A percentile compares a stretch with the other conserved stretches of the same genome.
Evolutionary conservation across 768 basidiomycete species (phyloP).

Genomic region (Calocybe cyanea): DNA sequence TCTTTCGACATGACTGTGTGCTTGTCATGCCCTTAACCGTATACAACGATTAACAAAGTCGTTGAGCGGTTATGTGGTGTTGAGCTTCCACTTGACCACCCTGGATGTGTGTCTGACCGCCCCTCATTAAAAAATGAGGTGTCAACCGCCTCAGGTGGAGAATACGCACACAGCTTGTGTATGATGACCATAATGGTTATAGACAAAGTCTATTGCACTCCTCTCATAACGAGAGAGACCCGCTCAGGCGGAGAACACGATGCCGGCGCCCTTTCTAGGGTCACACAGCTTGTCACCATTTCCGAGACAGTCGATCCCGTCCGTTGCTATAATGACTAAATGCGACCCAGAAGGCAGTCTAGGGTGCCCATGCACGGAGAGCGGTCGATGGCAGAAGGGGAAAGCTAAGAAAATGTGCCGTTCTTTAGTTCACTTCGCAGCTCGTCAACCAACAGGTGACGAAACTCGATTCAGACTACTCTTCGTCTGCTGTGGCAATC

Average conservation of each 20-base stretch:
- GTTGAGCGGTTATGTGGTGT: not conserved
- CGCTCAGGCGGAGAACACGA: too few relatives aligned
- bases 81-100: not conserved
- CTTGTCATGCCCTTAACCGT: slow-evolving; percentile 10
- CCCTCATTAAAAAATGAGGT: too few relatives aligned
- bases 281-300: too few relatives aligned
- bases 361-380: slow-evolving; percentile 16
- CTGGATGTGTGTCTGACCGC: too few relatives aligned
- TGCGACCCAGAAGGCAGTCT: not conserved
- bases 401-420: slow-evolving; percentile 18
- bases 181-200: too few relatives aligned
- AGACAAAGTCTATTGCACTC: too few relatives aligned
- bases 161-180: too few relatives aligned
- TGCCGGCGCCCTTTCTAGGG: too few relatives aligned
- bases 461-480: slow-evolving; percentile 50
- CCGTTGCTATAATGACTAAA: too few relatives aligned
- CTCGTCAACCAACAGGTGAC: slow-evolving; percentile 29
- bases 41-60: not conserved
- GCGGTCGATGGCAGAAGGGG: not conserved
- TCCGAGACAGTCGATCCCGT: too few relatives aligned
- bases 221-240: too few relatives aligned
- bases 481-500: slow-evolving; percentile 25
- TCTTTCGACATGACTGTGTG: slow-evolving; percentile 16
- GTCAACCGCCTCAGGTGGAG: too few relatives aligned
- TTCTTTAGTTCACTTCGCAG: slow-evolving; percentile 72